A percentile compares a stretch with the other conserved stretches of the same genome.
Conservation (phyloP, 1,139 yeast genomes). For the Eremothecium cymbalariae region DNA sequence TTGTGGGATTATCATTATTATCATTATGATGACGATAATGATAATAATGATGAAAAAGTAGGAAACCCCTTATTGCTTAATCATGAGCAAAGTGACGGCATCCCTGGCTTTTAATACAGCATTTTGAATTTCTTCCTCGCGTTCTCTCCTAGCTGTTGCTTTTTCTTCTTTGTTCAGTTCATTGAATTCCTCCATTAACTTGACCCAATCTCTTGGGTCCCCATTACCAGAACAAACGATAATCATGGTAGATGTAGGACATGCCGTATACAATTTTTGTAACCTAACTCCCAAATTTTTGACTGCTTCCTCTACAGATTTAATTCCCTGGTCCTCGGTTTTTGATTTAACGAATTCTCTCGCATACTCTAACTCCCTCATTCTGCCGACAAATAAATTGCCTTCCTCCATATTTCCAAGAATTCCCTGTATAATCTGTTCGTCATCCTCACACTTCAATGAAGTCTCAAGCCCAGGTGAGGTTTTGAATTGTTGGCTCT, state of each 20-base stretch:
- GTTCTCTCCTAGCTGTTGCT: conserved; percentile 36
- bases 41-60: conserved; percentile 1
- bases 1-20: background rate
- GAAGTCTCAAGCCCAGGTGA: conserved; percentile 28
- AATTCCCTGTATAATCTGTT: conserved; percentile 44
- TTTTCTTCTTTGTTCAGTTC: conserved; percentile 32
- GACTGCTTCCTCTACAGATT: conserved; percentile 16
- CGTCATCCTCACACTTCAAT: conserved; percentile 48
- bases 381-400: conserved; percentile 46
- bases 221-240: conserved; percentile 60
- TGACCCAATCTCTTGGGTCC: conserved; percentile 39
- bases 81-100: conserved; percentile 45
- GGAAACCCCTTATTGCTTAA: conserved; percentile 32
- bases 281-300: conserved; percentile 40
- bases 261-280: conserved; percentile 39
- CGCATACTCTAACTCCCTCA: conserved; percentile 52
- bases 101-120: conserved; percentile 46
- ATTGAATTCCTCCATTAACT: conserved; percentile 41
- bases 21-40: conserved; percentile 3
- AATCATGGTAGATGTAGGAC: conserved; percentile 55
- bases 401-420: conserved; percentile 33
- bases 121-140: conserved; percentile 39
- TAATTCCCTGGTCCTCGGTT: conserved; percentile 9
- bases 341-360: conserved; percentile 24
- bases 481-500: conserved; percentile 9